phyloP scores from a whole-genome alignment of 2,329 filamentous ascomycete species.

The Fusarium pseudonygamai region DNA sequence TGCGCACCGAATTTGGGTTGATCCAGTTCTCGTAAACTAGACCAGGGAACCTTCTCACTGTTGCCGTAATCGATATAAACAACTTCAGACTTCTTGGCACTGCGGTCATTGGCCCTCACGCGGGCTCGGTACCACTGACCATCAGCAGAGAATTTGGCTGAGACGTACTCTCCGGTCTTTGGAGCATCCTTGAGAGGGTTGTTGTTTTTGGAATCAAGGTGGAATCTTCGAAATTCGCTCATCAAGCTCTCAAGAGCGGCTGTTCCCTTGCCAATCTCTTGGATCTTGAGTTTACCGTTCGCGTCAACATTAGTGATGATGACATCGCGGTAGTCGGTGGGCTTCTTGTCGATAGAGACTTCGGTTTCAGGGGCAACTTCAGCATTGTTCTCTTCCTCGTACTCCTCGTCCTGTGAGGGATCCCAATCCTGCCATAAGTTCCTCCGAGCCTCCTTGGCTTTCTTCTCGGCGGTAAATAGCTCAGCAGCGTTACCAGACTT shows the following conservation, averaged over 20 bases:
- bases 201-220: slow-evolving; percentile 83
- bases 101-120: slow-evolving; percentile 90
- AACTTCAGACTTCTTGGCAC: slow-evolving; percentile 88
- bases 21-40: slow-evolving; percentile 80
- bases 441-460: slow-evolving; percentile 88
- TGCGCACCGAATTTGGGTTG: slow-evolving; percentile 81
- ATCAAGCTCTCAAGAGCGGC: slow-evolving; percentile 87
- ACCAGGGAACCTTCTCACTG: slow-evolving; percentile 88
- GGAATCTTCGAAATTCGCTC: slow-evolving; percentile 90
- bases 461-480: slow-evolving; percentile 86
- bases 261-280: slow-evolving; percentile 88
- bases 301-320: slow-evolving; percentile 90
- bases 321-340: slow-evolving; percentile 88
- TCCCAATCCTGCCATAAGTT: slow-evolving; percentile 96
- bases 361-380: slow-evolving; percentile 60
- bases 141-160: slow-evolving; percentile 89
- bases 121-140: slow-evolving; percentile 94
- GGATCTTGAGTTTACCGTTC: slow-evolving; percentile 85
- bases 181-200: slow-evolving; percentile 77
- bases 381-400: slow-evolving; percentile 61
- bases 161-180: slow-evolving; percentile 90
- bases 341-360: slow-evolving; percentile 71
- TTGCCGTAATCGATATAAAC: slow-evolving; percentile 98
- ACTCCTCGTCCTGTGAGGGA: slow-evolving; percentile 81
- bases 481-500: slow-evolving; percentile 91